Conservation (phyloP, 805 yeast genomes). For the Suhomyces vadensis region DNA sequence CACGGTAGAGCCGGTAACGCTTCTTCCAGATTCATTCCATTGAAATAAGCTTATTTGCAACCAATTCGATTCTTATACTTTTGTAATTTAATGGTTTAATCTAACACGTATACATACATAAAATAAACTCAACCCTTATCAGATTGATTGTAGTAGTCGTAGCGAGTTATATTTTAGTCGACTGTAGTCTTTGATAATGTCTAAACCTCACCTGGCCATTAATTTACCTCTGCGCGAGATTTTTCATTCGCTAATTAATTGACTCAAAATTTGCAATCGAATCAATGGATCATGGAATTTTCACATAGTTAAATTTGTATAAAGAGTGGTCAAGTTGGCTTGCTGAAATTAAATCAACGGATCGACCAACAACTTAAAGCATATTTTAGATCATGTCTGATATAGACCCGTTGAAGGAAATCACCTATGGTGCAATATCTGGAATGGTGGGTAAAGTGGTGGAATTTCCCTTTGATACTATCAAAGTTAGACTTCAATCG, state of each 20-base stretch:
- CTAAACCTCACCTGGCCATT: background rate
- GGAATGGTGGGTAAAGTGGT: constrained; percentile 83
- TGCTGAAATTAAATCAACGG: background rate
- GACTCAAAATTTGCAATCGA: constrained; percentile 2
- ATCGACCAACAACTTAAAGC: background rate
- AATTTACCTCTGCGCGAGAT: constrained; percentile 2
- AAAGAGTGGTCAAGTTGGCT: no score
- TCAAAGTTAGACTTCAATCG: constrained; percentile 84
- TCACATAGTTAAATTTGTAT: no score
- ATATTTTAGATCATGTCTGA: background rate
- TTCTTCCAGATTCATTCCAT: constrained; percentile 77
- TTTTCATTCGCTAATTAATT: background rate
- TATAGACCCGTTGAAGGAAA: constrained; percentile 35
- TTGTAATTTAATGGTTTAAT: constrained; percentile 18
- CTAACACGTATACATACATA: constrained; percentile 10
- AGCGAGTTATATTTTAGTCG: background rate
- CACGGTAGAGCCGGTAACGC: constrained; percentile 97
- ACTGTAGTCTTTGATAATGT: background rate
- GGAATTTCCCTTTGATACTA: constrained; percentile 92
- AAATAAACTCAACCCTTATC: constrained; percentile 3
- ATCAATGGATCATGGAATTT: no score
- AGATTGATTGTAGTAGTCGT: background rate
- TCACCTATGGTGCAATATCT: constrained; percentile 55
- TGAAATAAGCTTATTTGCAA: constrained; percentile 33
- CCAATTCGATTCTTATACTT: constrained; percentile 6